Evolutionary conservation across 805 yeast genomes (phyloP).

Genomic region (Saturnispora sanitii): DNA sequence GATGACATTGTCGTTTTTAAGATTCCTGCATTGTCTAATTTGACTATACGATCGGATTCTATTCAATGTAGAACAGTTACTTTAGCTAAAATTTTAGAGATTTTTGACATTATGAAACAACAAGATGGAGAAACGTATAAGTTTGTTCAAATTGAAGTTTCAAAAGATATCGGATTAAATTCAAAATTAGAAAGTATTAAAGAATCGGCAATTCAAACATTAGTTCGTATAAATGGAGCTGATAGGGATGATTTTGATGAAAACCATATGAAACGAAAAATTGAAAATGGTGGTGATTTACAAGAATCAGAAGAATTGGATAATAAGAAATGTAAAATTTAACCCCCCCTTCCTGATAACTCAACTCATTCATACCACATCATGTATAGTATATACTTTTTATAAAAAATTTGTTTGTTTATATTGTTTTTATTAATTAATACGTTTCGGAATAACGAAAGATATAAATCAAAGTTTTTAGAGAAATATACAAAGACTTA

Average conservation of each 20-base stretch:
- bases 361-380: not conserved
- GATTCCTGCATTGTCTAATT: conserved; percentile 17
- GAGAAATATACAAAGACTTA: conserved; percentile 6
- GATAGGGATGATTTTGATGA: not conserved
- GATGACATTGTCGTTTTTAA: conserved; percentile 9
- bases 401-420: not conserved
- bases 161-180: conserved; percentile 7
- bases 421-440: not conserved
- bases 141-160: conserved; percentile 17
- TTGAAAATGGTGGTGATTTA: not conserved
- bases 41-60: conserved; percentile 21
- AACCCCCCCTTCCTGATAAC: not conserved
- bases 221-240: not conserved
- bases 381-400: not conserved
- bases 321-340: too few relatives aligned
- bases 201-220: not conserved
- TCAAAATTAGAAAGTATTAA: conserved; percentile 1
- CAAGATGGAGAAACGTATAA: conserved; percentile 18
- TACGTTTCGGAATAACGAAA: conserved; percentile 3
- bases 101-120: conserved; percentile 16
- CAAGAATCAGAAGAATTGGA: too few relatives aligned
- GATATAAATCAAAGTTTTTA: conserved; percentile 11
- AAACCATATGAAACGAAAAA: not conserved
- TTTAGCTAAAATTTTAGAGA: conserved; percentile 17
- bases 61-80: conserved; percentile 11